Evolutionary conservation across 306 rosid species (phyloP), one percentile per base, ranked within the genome.

Genomic region (Vigna nakashimae): DNA sequence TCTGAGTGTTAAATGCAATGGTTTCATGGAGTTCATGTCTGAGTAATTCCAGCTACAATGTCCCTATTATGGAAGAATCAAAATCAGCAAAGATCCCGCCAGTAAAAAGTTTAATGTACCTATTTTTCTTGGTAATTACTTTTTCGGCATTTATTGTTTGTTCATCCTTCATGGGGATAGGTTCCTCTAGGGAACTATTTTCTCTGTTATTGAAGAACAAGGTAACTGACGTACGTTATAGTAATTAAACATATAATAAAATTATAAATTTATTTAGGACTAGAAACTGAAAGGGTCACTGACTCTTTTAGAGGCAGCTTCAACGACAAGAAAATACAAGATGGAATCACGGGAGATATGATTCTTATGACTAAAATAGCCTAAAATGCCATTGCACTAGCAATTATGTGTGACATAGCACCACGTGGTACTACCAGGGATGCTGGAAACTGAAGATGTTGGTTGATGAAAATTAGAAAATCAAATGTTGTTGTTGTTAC

Each of bases 351-450:
- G 45, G 67, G 58, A 52, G 24, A 58, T 26, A 71, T 81, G 86
- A 79, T 79, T 79, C 71, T 78, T 78, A 85, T 85, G 82, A 74
- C 56, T 78, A 82, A 56, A 60, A 69, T 45, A 75, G 74, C 66
- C 86, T 51, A 73, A 12, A 24, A 78, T 73, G 82, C 86, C 52
- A 60, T 51, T 74, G 78, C 79, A 78, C 72, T 74, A 79, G 80
- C 75, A 60, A 42, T 74, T 69, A 18, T 69, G 62, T 48, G 42
- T 71, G 46, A 62, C 67, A 84, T 40, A 65, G 40, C 82, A 65
- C 65, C 75, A 55, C 17, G 34, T 32, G 53, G 17, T 65, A 68
- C 62, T 70, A 57, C 53, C 49, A 63, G 57, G 57, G 64, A 66
- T 32, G 50, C 56, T 30, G 56, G 63, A 43, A 52, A 73, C 2